Evolutionary conservation across 441 rosid genomes (phyloP).

Genomic region (Bocquillonia castaneifolia): DNA sequence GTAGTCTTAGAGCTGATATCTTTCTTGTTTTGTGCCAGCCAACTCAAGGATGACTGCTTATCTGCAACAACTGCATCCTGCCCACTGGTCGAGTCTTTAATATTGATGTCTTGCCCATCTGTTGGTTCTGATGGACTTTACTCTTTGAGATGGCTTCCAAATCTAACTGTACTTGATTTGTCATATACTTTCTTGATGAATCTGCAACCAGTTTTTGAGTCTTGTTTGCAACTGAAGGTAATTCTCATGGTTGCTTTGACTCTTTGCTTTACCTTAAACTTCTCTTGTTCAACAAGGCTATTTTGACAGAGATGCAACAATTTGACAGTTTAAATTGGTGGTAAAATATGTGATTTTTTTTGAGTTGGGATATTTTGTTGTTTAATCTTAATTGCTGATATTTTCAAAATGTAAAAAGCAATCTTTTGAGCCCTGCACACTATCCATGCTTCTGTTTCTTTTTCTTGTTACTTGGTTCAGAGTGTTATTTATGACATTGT

Average conservation of each 20-base stretch:
- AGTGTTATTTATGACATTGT: not conserved
- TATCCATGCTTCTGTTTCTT: not conserved
- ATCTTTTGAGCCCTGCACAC: not conserved
- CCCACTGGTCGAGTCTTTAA: constrained; percentile 72
- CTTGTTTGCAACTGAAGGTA: constrained; percentile 56
- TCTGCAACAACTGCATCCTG: constrained; percentile 77
- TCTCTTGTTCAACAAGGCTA: not conserved
- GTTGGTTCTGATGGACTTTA: constrained; percentile 78
- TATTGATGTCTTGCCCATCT: constrained; percentile 87
- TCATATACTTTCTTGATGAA: constrained; percentile 84
- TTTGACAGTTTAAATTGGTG: not conserved
- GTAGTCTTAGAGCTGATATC: constrained; percentile 17
- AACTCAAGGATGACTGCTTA: constrained; percentile 82
- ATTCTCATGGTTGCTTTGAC: not conserved
- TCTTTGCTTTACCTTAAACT: not conserved
- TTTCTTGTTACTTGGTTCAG: not conserved
- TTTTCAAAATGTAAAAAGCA: too few relatives aligned
- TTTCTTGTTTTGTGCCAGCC: constrained; percentile 46
- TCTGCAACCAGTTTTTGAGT: constrained; percentile 78
- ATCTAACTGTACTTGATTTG: constrained; percentile 67
- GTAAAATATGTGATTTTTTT: not conserved
- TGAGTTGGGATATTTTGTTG: not conserved
- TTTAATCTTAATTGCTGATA: not conserved
- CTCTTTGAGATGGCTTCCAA: constrained; percentile 56
- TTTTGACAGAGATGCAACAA: not conserved